Conservation (phyloP, 805 yeast genomes). For the Nakazawaea ishiwadae region DNA sequence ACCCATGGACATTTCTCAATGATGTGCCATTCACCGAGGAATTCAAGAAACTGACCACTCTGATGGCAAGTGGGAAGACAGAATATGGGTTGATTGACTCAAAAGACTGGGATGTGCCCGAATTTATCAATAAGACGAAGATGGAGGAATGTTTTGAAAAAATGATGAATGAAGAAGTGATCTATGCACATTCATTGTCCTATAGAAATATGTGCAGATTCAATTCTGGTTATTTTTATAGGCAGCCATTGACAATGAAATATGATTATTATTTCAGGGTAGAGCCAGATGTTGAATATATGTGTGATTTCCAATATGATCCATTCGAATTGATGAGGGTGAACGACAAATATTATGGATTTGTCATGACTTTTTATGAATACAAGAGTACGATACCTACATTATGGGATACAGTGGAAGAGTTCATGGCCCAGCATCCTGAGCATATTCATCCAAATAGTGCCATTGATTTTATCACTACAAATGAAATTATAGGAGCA, state of each 20-base stretch:
- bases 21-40: slow-evolving; percentile 65
- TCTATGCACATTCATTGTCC: slow-evolving; percentile 62
- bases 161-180: slow-evolving; percentile 41
- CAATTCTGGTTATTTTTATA: slow-evolving; percentile 86
- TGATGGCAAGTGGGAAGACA: slow-evolving; percentile 63
- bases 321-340: slow-evolving; percentile 79
- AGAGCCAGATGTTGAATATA: slow-evolving; percentile 87
- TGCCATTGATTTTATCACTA: slow-evolving; percentile 52
- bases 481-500: slow-evolving; percentile 42
- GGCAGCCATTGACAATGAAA: slow-evolving; percentile 62
- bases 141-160: slow-evolving; percentile 43
- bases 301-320: slow-evolving; percentile 85
- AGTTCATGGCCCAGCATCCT: slow-evolving; percentile 53
- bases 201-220: slow-evolving; percentile 94
- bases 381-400: slow-evolving; percentile 83
- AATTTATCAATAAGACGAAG: slow-evolving; percentile 55
- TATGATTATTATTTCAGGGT: slow-evolving; percentile 94
- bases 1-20: slow-evolving; percentile 77
- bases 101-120: slow-evolving; percentile 77
- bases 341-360: slow-evolving; percentile 77
- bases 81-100: slow-evolving; percentile 62
- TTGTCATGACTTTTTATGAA: slow-evolving; percentile 79
- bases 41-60: slow-evolving; percentile 54
- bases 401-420: slow-evolving; percentile 72
- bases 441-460: slow-evolving; percentile 61